These are phyloP conservation scores for Xylaria sp. DNA, from an alignment of 2,329 filamentous ascomycete genomes.

Conservation along the genomic window DNA sequence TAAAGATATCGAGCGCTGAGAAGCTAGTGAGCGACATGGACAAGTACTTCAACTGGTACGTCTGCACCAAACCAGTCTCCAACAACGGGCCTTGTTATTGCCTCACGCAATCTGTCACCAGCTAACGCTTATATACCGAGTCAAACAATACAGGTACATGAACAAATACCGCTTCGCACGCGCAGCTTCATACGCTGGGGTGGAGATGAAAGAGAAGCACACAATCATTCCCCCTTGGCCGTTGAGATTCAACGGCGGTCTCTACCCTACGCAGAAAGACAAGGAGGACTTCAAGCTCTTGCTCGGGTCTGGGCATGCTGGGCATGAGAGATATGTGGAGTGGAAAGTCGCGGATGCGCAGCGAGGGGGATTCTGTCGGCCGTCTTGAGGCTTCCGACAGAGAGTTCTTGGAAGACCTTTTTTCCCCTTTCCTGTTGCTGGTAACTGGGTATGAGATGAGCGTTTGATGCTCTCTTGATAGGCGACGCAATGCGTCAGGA, in stretches of 20 bases:
- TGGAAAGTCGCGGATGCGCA: slow-evolving; percentile 29
- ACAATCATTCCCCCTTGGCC: slow-evolving; percentile 40
- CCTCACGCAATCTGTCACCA: background rate
- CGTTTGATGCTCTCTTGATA: background rate
- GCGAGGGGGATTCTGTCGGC: background rate
- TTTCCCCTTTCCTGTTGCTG: background rate
- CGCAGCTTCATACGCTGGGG: background rate
- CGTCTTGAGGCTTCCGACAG: background rate
- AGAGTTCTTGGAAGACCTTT: background rate
- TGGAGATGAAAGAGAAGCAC: slow-evolving; percentile 34
- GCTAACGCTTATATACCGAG: background rate
- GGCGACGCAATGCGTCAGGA: background rate
- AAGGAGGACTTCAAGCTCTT: slow-evolving; percentile 31
- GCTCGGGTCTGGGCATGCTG: slow-evolving; percentile 27
- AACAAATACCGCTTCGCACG: background rate
- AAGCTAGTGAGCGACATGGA: slow-evolving; percentile 28
- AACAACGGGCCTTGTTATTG: background rate
- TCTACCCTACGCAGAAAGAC: slow-evolving; percentile 10
- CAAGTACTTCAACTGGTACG: slow-evolving; percentile 29
- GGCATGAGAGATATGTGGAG: slow-evolving; percentile 40
- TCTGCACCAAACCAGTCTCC: background rate
- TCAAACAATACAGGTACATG: slow-evolving; percentile 33
- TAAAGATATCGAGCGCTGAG: background rate
- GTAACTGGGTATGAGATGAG: background rate
- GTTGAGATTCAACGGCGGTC: slow-evolving; percentile 8